A percentile compares a stretch with the other conserved stretches of the same genome.
Evolutionary conservation across 129 eudicot species (phyloP).

Genomic region (Gnaphalium uliginosum): DNA sequence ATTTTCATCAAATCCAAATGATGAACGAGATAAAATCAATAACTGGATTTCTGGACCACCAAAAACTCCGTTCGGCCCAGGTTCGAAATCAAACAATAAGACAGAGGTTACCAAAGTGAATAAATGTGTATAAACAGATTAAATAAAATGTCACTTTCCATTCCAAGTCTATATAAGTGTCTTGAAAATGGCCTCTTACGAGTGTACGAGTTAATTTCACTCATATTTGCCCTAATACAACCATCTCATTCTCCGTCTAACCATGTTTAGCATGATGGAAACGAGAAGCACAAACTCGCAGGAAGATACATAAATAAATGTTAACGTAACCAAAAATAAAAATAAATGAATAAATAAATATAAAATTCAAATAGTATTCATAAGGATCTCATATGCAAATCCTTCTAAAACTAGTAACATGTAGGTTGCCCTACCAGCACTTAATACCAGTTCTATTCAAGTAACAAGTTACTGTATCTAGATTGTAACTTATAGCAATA

Average conservation of each 20-base stretch:
- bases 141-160: not conserved
- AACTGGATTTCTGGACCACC: not conserved
- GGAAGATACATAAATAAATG: not conserved
- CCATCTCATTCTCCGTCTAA: constrained; percentile 10
- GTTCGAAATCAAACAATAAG: not conserved
- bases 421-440: constrained; percentile 8
- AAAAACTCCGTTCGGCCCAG: not conserved
- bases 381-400: not conserved
- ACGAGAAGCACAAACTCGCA: not conserved
- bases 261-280: not conserved
- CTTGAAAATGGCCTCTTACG: constrained; percentile 6
- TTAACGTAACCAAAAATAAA: not conserved
- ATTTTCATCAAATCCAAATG: constrained; percentile 2
- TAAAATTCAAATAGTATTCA: no score
- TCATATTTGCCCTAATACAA: constrained; percentile 8
- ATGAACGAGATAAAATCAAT: not conserved
- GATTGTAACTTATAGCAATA: no score
- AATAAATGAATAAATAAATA: no score
- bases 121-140: not conserved
- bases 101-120: not conserved
- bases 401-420: constrained; percentile 1
- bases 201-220: not conserved
- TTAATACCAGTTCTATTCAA: no score
- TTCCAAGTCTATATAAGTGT: not conserved
- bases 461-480: not conserved